These are phyloP conservation scores for Thalia dealbata DNA, from an alignment of 176 grass and related monocot genomes.

Conservation along the genomic window DNA sequence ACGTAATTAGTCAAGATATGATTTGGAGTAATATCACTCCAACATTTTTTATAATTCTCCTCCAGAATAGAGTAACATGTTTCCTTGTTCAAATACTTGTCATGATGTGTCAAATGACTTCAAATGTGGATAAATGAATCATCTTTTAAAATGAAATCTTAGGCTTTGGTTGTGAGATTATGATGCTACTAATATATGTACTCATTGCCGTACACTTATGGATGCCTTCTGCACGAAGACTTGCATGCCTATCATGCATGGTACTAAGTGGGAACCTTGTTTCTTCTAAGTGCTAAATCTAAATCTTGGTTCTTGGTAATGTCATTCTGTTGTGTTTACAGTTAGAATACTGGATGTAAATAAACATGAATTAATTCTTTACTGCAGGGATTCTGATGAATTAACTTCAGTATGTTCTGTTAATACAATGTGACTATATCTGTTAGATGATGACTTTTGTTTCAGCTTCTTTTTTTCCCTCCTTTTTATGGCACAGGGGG, in stretches of 20 bases:
- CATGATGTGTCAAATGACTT: background rate
- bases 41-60: background rate
- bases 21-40: too few species aligned
- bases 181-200: too few species aligned
- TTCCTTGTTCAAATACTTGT: background rate
- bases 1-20: too few species aligned
- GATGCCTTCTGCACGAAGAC: too few species aligned
- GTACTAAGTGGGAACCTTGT: too few species aligned
- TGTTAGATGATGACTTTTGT: background rate
- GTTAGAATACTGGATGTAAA: background rate
- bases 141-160: background rate
- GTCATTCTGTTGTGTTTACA: background rate
- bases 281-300: background rate
- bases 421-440: background rate
- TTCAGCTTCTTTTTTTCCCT: background rate
- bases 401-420: background rate
- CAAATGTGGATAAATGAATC: background rate
- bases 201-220: too few species aligned
- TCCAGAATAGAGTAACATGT: background rate
- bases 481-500: conserved; percentile 3
- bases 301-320: background rate
- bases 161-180: too few species aligned
- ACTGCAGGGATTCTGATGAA: background rate
- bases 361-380: background rate
- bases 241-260: too few species aligned